Evolutionary conservation across 805 yeast species (phyloP), one percentile per base, ranked within the genome.

Genomic region (Kuraishia piskuri): DNA sequence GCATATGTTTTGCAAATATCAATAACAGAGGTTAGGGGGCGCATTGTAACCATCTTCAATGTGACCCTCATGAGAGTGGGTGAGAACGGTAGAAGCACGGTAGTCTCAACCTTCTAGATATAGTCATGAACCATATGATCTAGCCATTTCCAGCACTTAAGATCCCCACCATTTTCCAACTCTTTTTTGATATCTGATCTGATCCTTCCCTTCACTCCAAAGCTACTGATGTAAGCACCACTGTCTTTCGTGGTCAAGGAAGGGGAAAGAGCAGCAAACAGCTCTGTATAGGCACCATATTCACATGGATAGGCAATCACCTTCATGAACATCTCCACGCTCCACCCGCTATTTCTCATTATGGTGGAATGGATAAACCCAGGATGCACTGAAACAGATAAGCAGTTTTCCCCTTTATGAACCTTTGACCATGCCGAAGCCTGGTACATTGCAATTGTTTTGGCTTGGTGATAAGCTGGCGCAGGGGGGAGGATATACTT

Each of bases 251-350:
- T 17, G 7, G 66, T 61, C 22, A 72, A 54, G 2, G 58, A 61
- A 21, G 75, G 73, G 21, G 63, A 59, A 22, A 73, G 64, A 2
- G 72, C 74, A n/a, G 68, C 73, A 57, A 58, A 72, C 26, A 70
- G 57, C 56, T 69, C 74, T 2, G 73, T 59, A 55, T 68, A 68
- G 3, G 75, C 75, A 44, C 77, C 77, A 22, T 62, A 62, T 23
- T 56, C 57, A 22, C 65, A 56, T 12, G 59, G 58, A 22, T 59
- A 54, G n/a, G 56, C 46, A 9, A 63, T 22, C 3, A 21, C 46
- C 14, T 31, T 31, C 14, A 31, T 8, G 7, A 31, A 31, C 9
- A 7, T 5, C 4, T 3, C 40, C 9, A n/a, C n/a, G 10, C 7
- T 10, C 40, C 8, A 6, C 14, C 40, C 40, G 14, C 40, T 12